phyloP scores from a whole-genome alignment of 257 asterid genomes.

The Agastache rugosa region DNA sequence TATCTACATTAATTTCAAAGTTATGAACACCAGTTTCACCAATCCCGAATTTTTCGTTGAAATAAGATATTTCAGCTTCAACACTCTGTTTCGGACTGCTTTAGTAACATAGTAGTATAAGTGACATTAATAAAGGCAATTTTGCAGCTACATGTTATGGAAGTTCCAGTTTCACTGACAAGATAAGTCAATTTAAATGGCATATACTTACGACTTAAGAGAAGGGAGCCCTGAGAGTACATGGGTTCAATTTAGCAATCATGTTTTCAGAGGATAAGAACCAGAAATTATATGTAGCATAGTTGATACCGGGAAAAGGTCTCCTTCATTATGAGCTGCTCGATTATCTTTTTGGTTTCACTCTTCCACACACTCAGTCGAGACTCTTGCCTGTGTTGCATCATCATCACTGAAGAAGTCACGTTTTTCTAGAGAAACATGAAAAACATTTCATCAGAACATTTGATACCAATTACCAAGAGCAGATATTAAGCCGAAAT shows the following conservation, averaged over 20 bases:
- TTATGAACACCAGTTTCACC: background rate
- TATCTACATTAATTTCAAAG: background rate
- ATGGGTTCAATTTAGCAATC: conserved; percentile 4
- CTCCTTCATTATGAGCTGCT: conserved; percentile 72
- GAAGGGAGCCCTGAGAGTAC: background rate
- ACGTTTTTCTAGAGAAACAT: conserved; percentile 39
- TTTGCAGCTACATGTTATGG: conserved; percentile 5
- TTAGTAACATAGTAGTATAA: background rate
- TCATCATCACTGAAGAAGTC: conserved; percentile 41
- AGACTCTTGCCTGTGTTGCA: conserved; percentile 42
- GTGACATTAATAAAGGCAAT: conserved; percentile 25
- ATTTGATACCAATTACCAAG: background rate
- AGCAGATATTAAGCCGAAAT: background rate
- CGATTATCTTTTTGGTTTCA: conserved; percentile 65
- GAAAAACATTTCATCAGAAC: conserved; percentile 21
- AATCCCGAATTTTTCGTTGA: background rate
- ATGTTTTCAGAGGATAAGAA: conserved; percentile 4
- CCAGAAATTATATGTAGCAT: conserved; percentile 29
- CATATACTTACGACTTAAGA: background rate
- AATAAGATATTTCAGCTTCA: background rate
- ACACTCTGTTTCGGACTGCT: background rate
- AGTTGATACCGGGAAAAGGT: conserved; percentile 73
- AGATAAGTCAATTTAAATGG: conserved; percentile 3
- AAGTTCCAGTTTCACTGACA: background rate
- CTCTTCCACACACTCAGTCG: conserved; percentile 45